Conservation (phyloP, 805 yeast species). For the Candida ortonii region DNA sequence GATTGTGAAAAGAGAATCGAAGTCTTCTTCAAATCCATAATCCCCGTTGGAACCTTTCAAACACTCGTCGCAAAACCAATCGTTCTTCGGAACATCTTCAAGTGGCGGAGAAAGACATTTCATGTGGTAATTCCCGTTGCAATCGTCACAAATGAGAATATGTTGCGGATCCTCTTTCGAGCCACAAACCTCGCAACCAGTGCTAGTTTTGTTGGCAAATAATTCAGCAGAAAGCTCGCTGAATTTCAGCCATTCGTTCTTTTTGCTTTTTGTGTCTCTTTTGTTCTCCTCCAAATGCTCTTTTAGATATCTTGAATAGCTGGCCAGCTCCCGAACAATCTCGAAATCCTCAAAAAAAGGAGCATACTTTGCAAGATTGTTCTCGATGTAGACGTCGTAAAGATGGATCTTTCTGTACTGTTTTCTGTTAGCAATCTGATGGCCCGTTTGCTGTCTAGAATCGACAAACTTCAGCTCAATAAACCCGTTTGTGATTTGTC, state of each 20-base stretch:
- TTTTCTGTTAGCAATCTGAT: background rate
- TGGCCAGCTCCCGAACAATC: slow-evolving; percentile 14
- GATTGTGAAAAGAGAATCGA: slow-evolving; percentile 44
- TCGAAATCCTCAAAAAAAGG: slow-evolving; percentile 11
- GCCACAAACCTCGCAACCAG: slow-evolving; percentile 43
- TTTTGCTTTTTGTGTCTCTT: slow-evolving; percentile 1
- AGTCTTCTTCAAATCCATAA: slow-evolving; percentile 77
- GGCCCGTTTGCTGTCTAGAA: no score
- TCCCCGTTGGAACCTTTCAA: slow-evolving; percentile 77
- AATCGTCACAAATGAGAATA: slow-evolving; percentile 67
- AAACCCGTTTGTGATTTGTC: slow-evolving; percentile 17
- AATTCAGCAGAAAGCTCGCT: no score
- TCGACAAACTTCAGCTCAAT: slow-evolving; percentile 8
- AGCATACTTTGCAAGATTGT: slow-evolving; percentile 6
- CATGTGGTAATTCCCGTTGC: slow-evolving; percentile 67
- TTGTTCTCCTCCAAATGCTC: slow-evolving; percentile 5
- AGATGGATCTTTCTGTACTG: slow-evolving; percentile 24
- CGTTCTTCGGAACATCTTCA: slow-evolving; percentile 48
- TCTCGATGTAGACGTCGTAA: slow-evolving; percentile 30
- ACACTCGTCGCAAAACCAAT: slow-evolving; percentile 84
- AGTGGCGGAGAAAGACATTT: slow-evolving; percentile 63
- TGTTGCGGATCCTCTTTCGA: slow-evolving; percentile 41
- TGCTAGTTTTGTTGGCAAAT: slow-evolving; percentile 9
- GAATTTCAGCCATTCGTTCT: slow-evolving; percentile 9
- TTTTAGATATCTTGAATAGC: slow-evolving; percentile 21